Conservation (phyloP, 345 rosid genomes). For the Lepidium africanum region DNA sequence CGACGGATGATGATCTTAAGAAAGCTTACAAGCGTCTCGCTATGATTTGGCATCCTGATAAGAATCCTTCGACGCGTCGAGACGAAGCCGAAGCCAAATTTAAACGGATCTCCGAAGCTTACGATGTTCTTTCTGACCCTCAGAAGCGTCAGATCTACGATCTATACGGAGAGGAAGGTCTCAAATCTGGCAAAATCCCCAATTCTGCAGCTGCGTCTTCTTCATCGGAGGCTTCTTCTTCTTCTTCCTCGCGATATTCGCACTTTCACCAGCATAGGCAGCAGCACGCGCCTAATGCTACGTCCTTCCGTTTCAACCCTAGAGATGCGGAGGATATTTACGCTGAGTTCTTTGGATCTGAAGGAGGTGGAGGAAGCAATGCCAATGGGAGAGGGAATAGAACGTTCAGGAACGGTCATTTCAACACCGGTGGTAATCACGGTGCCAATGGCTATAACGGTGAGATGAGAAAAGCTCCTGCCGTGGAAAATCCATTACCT, state of each 20-base stretch:
- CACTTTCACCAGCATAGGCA: conserved; percentile 31
- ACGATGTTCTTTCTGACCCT: conserved; percentile 65
- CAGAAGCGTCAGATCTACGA: conserved; percentile 96
- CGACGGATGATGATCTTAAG: conserved; percentile 76
- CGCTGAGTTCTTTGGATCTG: conserved; percentile 73
- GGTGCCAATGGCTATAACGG: conserved; percentile 10
- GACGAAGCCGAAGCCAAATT: conserved; percentile 83
- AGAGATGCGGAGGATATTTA: conserved; percentile 75
- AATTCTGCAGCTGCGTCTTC: conserved; percentile 27
- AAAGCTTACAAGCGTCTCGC: conserved; percentile 88
- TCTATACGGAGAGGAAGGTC: conserved; percentile 77
- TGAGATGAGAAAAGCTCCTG: conserved; percentile 37
- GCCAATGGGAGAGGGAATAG: conserved; percentile 32
- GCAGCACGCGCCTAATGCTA: conserved; percentile 30
- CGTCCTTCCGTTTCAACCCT: conserved; percentile 55
- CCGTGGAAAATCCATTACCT: conserved; percentile 60
- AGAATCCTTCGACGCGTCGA: conserved; percentile 58
- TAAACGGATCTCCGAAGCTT: conserved; percentile 92
- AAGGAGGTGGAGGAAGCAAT: conserved; percentile 30
- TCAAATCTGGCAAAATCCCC: conserved; percentile 75
- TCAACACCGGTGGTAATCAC: neutral
- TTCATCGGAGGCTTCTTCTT: conserved; percentile 30
- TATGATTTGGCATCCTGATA: conserved; percentile 98
- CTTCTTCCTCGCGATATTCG: conserved; percentile 25
- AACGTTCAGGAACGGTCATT: conserved; percentile 34